Conservation (phyloP, 768 basidiomycete species). For the Russula sp. region DNA sequence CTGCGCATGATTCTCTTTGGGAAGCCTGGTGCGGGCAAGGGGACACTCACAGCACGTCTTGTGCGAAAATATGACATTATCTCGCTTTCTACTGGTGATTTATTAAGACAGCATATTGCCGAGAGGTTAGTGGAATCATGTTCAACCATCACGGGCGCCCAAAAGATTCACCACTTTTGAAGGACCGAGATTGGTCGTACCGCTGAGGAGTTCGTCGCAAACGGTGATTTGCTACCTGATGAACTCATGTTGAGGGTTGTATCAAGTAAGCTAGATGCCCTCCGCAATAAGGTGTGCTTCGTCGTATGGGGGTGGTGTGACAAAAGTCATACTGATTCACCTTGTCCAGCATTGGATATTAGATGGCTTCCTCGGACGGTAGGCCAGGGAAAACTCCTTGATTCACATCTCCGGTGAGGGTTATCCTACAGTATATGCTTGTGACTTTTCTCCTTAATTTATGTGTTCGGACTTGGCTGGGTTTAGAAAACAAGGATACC, state of each 20-base stretch:
- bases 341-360: conserved; percentile 77
- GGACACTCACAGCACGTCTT: conserved; percentile 73
- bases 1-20: conserved; percentile 75
- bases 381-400: conserved; percentile 76
- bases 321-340: background rate
- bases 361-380: conserved; percentile 89
- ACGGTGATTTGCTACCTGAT: conserved; percentile 74
- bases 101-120: conserved; percentile 79
- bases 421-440: background rate
- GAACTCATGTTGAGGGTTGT: conserved; percentile 77
- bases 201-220: conserved; percentile 76
- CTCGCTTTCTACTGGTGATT: conserved; percentile 78
- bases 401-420: conserved; percentile 66
- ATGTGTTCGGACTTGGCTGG: conserved; percentile 34
- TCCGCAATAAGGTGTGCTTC: conserved; percentile 60
- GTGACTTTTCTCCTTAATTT: background rate
- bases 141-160: background rate
- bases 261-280: conserved; percentile 61
- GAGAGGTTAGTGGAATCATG: conserved; percentile 45
- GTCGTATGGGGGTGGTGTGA: background rate
- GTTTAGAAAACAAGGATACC: conserved; percentile 54
- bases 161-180: background rate
- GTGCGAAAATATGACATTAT: conserved; percentile 78
- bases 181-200: conserved; percentile 69
- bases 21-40: conserved; percentile 83